Conservation (phyloP, 192 early-diverging fungal species). For the Chytriomyces hyalinus region DNA sequence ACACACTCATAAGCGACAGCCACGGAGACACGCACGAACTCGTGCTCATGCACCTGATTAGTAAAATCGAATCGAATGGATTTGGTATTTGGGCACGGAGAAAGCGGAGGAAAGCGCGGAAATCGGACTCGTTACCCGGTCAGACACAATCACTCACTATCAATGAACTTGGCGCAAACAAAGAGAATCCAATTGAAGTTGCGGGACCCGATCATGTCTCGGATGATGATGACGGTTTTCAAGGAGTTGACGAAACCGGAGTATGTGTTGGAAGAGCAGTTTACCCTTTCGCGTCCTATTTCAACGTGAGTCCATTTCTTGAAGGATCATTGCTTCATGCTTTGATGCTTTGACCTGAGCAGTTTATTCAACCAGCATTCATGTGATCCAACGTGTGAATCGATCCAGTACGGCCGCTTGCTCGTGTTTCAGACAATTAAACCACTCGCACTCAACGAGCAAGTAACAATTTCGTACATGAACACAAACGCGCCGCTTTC, state of each 20-base stretch:
- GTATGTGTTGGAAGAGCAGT: constrained; percentile 56
- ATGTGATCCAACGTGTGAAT: constrained; percentile 61
- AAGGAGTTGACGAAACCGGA: constrained; percentile 31
- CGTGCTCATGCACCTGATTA: constrained; percentile 61
- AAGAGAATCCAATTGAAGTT: neutral
- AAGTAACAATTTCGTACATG: constrained; percentile 72
- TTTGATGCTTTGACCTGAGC: neutral
- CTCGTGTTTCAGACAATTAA: constrained; percentile 40
- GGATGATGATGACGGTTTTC: neutral
- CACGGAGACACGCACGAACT: neutral
- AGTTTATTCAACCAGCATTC: constrained; percentile 50
- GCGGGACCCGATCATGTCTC: neutral
- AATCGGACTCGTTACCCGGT: neutral
- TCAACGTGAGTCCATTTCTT: constrained; percentile 55
- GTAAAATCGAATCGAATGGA: constrained; percentile 68
- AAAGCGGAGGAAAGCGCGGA: neutral
- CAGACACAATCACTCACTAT: neutral
- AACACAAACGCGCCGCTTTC: constrained; percentile 64
- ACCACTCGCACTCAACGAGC: constrained; percentile 42
- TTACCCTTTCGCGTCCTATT: constrained; percentile 66
- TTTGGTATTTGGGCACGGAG: constrained; percentile 67
- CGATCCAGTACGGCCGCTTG: constrained; percentile 37
- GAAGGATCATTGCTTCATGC: neutral
- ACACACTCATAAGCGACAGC: constrained; percentile 1
- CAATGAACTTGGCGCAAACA: neutral